Evolutionary conservation across 257 asterid genomes (phyloP).

Genomic region (Primulina huaijiensis): DNA sequence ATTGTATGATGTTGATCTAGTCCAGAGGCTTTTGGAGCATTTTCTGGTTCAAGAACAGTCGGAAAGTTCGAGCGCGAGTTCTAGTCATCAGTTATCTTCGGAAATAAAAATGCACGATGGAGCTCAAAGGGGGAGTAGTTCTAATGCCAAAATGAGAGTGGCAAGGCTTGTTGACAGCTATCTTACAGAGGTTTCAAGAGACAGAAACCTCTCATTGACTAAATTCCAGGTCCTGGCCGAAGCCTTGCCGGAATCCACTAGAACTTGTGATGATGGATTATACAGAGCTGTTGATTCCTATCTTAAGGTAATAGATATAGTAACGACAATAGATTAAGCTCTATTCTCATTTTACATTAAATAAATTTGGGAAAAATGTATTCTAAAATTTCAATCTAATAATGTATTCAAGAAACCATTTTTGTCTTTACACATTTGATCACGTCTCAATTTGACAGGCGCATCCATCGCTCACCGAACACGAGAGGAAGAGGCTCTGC

Average conservation of each 20-base stretch:
- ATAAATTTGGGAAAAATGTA: neutral
- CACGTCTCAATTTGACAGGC: slow-evolving; percentile 45
- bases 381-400: no score
- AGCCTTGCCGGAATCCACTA: slow-evolving; percentile 86
- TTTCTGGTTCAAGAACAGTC: slow-evolving; percentile 84
- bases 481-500: slow-evolving; percentile 86
- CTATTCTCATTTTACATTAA: no score
- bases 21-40: slow-evolving; percentile 91
- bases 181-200: slow-evolving; percentile 88
- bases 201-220: slow-evolving; percentile 61
- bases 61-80: slow-evolving; percentile 59
- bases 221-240: slow-evolving; percentile 91
- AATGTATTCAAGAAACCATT: neutral
- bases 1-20: slow-evolving; percentile 74
- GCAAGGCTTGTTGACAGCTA: slow-evolving; percentile 88
- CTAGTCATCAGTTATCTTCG: slow-evolving; percentile 58
- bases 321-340: no score
- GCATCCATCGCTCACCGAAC: slow-evolving; percentile 81
- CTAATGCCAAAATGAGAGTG: slow-evolving; percentile 78
- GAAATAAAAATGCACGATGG: slow-evolving; percentile 53
- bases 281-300: slow-evolving; percentile 92
- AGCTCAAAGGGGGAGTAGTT: slow-evolving; percentile 41
- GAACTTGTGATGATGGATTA: slow-evolving; percentile 83
- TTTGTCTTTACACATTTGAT: no score
- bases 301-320: slow-evolving; percentile 54